Evolutionary conservation across 495 filamentous ascomycete genomes (phyloP).

Genomic region (Evernia prunastri): DNA sequence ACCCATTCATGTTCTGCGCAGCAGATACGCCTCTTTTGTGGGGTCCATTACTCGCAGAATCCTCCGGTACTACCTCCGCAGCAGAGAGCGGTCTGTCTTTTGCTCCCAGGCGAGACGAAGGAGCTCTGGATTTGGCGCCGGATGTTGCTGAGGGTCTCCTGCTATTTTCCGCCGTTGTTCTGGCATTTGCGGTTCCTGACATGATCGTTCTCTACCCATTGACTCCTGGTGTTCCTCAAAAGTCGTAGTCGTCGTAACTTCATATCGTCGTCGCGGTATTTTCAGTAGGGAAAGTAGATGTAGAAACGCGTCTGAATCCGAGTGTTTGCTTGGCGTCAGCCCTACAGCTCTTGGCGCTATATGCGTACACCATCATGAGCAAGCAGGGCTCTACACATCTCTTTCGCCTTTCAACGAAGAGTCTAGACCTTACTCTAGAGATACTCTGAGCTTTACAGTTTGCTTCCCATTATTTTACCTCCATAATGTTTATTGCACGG

Average conservation of each 20-base stretch:
- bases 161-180: constrained; percentile 19
- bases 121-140: constrained; percentile 23
- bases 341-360: constrained; percentile 10
- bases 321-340: constrained; percentile 14
- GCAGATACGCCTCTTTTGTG: constrained; percentile 18
- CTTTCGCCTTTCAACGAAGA: background rate
- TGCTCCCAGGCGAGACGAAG: constrained; percentile 21
- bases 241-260: constrained; percentile 11
- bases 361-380: constrained; percentile 12
- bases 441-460: background rate
- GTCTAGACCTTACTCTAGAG: background rate
- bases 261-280: constrained; percentile 11
- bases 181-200: constrained; percentile 19
- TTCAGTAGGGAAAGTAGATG: background rate
- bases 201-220: constrained; percentile 15
- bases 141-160: constrained; percentile 21
- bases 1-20: constrained; percentile 19
- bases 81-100: constrained; percentile 20
- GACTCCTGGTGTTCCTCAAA: background rate
- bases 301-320: background rate
- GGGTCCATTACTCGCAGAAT: constrained; percentile 27
- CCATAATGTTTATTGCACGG: constrained; percentile 98
- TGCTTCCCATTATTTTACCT: background rate
- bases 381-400: background rate
- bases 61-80: constrained; percentile 26